A percentile compares a stretch with the other conserved stretches of the same genome.
Evolutionary conservation across 2,329 filamentous ascomycete species (phyloP).

Genomic region (Aspergillus sojae): DNA sequence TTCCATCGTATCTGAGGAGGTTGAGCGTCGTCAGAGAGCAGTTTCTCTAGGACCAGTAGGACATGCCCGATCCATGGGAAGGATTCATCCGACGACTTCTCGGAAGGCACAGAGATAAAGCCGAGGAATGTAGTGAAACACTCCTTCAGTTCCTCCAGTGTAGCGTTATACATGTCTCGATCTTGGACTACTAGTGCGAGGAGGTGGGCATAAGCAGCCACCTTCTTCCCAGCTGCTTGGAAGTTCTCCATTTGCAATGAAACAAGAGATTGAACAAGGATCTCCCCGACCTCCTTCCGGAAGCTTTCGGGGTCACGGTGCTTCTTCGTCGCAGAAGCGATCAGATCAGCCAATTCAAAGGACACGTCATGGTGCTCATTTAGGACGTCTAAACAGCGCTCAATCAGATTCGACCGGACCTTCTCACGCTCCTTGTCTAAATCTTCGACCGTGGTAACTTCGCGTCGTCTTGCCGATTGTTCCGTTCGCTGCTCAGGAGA

Average conservation of each 20-base stretch:
- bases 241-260: conserved; percentile 63
- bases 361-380: conserved; percentile 85
- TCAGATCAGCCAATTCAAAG: conserved; percentile 87
- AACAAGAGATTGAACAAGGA: conserved; percentile 80
- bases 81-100: conserved; percentile 72
- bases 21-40: conserved; percentile 86
- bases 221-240: conserved; percentile 63
- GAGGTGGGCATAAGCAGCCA: conserved; percentile 90
- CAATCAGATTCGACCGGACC: conserved; percentile 78
- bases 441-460: conserved; percentile 67
- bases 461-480: conserved; percentile 32
- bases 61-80: conserved; percentile 92
- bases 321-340: conserved; percentile 69
- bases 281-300: conserved; percentile 76
- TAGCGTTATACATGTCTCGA: conserved; percentile 75
- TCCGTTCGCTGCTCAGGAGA: conserved; percentile 24
- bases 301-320: conserved; percentile 60
- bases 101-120: conserved; percentile 71
- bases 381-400: conserved; percentile 86
- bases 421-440: conserved; percentile 73
- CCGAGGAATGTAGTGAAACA: conserved; percentile 74
- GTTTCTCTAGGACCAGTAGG: conserved; percentile 82
- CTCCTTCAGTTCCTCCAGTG: conserved; percentile 72
- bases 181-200: conserved; percentile 86
- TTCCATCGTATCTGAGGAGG: conserved; percentile 75